phyloP scores from a whole-genome alignment of 176 grass and related monocot genomes.

The Otatea glauca region DNA sequence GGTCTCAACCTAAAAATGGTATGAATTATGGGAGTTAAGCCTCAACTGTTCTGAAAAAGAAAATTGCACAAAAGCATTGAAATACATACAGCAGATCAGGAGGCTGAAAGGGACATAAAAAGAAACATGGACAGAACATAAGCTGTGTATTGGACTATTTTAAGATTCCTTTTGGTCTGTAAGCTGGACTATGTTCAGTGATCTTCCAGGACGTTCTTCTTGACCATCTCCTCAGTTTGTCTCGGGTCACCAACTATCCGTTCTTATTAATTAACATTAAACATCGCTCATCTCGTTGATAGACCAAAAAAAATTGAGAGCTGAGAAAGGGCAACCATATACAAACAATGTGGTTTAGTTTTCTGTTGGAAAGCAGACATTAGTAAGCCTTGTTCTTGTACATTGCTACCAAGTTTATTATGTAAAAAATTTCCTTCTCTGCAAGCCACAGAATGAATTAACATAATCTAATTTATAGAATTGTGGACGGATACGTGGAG shows the following conservation, averaged over 20 bases:
- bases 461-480: too few relatives aligned
- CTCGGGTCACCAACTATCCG: constrained; percentile 34
- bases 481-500: too few relatives aligned
- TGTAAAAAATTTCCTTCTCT: constrained; percentile 70
- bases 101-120: constrained; percentile 38
- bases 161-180: constrained; percentile 30
- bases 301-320: constrained; percentile 14
- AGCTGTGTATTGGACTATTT: constrained; percentile 34
- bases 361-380: constrained; percentile 28
- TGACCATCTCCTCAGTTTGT: constrained; percentile 35
- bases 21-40: constrained; percentile 35
- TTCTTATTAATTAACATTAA: constrained; percentile 50
- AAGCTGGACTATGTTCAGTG: constrained; percentile 16
- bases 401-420: constrained; percentile 50
- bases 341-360: constrained; percentile 40
- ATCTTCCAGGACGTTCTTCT: constrained; percentile 37
- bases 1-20: constrained; percentile 49
- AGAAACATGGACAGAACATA: background rate
- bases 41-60: constrained; percentile 46
- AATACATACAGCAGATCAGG: constrained; percentile 37
- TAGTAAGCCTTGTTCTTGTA: constrained; percentile 55
- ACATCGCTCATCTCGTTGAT: constrained; percentile 14
- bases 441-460: too few relatives aligned
- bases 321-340: constrained; percentile 36
- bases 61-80: constrained; percentile 18